phyloP scores from a whole-genome alignment of 495 filamentous ascomycete species.

The Annulohypoxylon nitens region DNA sequence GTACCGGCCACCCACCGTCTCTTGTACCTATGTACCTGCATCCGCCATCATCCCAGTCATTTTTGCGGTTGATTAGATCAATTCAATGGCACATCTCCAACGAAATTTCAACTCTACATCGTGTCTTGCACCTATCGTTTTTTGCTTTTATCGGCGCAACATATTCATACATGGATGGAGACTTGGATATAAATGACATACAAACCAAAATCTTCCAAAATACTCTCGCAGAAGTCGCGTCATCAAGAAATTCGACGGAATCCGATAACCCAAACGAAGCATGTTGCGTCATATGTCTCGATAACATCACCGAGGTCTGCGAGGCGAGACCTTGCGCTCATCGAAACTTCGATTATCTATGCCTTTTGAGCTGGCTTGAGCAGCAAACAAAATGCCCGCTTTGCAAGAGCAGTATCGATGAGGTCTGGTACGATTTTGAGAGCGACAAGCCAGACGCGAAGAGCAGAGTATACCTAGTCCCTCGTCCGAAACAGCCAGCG shows the following conservation, averaged over 20 bases:
- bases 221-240: constrained; percentile 61
- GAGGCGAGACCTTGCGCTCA: constrained; percentile 82
- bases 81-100: background rate
- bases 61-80: background rate
- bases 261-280: constrained; percentile 46
- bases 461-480: constrained; percentile 61
- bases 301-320: constrained; percentile 77
- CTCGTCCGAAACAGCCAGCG: constrained; percentile 39
- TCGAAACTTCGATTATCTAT: constrained; percentile 84
- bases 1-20: background rate
- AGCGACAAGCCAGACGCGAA: constrained; percentile 65
- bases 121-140: background rate
- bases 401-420: constrained; percentile 76
- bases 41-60: background rate
- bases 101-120: background rate
- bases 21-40: background rate
- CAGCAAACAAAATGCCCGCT: constrained; percentile 80
- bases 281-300: constrained; percentile 81
- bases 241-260: constrained; percentile 39
- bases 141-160: background rate
- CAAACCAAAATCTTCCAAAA: constrained; percentile 60
- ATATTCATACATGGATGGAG: constrained; percentile 50
- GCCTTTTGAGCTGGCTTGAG: constrained; percentile 85
- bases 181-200: constrained; percentile 50
- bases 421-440: constrained; percentile 75